Conservation (phyloP, 129 eudicot species). For the Heracleum sosnowskyi region DNA sequence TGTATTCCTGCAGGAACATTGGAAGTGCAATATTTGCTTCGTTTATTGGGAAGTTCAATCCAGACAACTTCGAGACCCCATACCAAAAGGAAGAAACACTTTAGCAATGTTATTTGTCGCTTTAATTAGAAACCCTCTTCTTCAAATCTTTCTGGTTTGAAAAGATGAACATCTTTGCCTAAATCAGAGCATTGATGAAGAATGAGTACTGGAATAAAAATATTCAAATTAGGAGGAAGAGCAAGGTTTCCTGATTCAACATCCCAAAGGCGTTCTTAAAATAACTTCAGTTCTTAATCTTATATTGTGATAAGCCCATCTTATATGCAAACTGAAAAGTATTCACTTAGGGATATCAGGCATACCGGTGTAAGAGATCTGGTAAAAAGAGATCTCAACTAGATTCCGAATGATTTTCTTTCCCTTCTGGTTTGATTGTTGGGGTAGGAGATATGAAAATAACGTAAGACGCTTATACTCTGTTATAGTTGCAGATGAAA, state of each 20-base stretch:
- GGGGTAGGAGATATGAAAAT: background rate
- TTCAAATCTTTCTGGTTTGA: constrained; percentile 49
- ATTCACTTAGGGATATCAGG: background rate
- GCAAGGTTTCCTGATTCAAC: background rate
- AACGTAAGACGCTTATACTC: background rate
- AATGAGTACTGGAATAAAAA: constrained; percentile 19
- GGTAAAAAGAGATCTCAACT: background rate
- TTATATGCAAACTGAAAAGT: too few relatives aligned
- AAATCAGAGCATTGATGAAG: constrained; percentile 44
- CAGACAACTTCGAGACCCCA: background rate
- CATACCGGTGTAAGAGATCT: too few relatives aligned
- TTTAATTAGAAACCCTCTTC: constrained; percentile 41
- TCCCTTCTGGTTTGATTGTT: background rate
- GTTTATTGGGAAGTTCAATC: background rate
- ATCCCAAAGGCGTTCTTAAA: constrained; percentile 55
- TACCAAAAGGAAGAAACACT: background rate
- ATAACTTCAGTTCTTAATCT: constrained; percentile 47
- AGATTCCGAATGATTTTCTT: background rate
- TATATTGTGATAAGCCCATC: background rate
- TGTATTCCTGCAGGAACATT: constrained; percentile 3
- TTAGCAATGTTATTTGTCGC: background rate
- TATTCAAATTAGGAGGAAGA: background rate
- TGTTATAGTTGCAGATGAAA: background rate
- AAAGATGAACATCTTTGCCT: constrained; percentile 53
- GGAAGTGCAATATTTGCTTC: background rate